Conservation (phyloP, 106 monocot genomes). For the Gastrodia elata region DNA sequence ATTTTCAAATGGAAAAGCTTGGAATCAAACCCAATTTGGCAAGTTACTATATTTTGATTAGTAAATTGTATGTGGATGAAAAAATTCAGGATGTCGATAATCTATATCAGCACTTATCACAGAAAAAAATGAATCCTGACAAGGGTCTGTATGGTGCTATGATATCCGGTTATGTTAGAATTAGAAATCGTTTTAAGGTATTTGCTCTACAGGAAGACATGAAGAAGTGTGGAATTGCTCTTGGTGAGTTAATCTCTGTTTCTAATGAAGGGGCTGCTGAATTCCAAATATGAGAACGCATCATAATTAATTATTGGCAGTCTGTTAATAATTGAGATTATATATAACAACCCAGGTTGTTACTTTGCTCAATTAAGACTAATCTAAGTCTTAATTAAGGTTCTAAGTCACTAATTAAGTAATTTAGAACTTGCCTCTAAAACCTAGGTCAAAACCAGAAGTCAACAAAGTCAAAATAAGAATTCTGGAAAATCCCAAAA, state of each 20-base stretch:
- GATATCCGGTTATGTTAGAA: constrained; percentile 9
- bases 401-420: too few species aligned
- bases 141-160: constrained; percentile 4
- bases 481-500: too few species aligned
- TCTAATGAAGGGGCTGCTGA: background rate
- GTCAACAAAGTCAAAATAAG: too few species aligned
- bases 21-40: constrained; percentile 33
- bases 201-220: constrained; percentile 5
- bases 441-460: too few species aligned
- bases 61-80: constrained; percentile 21
- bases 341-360: too few species aligned
- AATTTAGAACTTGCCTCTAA: too few species aligned
- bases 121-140: constrained; percentile 1
- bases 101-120: constrained; percentile 16
- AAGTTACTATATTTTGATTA: constrained; percentile 34
- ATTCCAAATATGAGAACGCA: background rate
- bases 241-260: background rate
- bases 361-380: too few species aligned
- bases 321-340: background rate
- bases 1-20: constrained; percentile 28
- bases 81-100: constrained; percentile 27
- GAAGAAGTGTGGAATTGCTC: constrained; percentile 2
- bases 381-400: too few species aligned
- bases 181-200: background rate
- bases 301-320: background rate